A percentile compares a stretch with the other conserved stretches of the same genome.
phyloP scores from a whole-genome alignment of 495 filamentous ascomycete species.

The Penicillium verhagenii region DNA sequence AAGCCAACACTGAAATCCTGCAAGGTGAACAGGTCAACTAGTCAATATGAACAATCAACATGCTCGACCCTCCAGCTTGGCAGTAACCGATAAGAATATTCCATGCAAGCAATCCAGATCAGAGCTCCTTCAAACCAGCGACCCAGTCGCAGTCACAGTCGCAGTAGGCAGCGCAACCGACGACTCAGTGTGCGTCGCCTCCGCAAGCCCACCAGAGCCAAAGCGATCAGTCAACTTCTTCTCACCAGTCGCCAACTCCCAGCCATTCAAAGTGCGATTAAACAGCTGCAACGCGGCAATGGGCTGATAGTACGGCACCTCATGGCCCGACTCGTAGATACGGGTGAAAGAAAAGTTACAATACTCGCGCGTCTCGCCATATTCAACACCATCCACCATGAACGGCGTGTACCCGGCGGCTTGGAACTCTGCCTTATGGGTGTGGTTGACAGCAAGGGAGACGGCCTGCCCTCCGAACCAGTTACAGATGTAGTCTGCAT shows the following conservation, averaged over 20 bases:
- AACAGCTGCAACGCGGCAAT: conserved; percentile 55
- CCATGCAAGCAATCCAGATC: neutral
- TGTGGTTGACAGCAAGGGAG: conserved; percentile 40
- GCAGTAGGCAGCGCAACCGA: conserved; percentile 47
- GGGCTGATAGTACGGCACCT: conserved; percentile 60
- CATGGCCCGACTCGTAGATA: conserved; percentile 60
- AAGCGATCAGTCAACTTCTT: conserved; percentile 43
- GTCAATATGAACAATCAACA: too few relatives aligned
- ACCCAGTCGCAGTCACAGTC: conserved; percentile 1
- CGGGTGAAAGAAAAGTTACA: conserved; percentile 60
- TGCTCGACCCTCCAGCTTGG: too few relatives aligned
- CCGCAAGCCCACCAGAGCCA: conserved; percentile 44
- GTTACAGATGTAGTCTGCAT: conserved; percentile 58
- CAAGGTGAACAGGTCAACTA: too few relatives aligned
- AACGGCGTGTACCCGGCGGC: conserved; percentile 47
- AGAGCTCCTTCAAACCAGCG: neutral
- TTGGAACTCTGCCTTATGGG: conserved; percentile 39
- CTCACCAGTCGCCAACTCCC: conserved; percentile 54
- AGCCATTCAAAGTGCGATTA: conserved; percentile 49
- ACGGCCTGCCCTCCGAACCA: conserved; percentile 47
- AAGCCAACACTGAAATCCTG: too few relatives aligned
- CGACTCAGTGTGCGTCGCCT: conserved; percentile 56
- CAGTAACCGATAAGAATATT: too few relatives aligned
- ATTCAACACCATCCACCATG: conserved; percentile 40
- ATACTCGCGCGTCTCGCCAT: conserved; percentile 55